Base-by-base conservation (phyloP, 352 stramenopile genomes). In the Pythium brachiatum region DNA sequence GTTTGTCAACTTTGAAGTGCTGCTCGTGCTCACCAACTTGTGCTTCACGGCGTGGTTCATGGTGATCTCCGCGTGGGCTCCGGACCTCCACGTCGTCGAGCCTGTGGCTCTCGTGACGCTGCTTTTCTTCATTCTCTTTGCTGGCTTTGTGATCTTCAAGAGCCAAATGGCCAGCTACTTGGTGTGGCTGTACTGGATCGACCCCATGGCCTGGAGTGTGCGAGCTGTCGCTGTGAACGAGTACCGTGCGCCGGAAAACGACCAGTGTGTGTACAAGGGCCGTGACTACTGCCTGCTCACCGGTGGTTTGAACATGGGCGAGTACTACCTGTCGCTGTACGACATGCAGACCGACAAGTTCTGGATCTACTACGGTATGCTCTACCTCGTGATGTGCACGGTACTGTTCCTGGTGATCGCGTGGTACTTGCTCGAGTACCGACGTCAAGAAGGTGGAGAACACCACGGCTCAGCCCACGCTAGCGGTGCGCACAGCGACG, bases 1-100 rank as follows among this genome's bases (percentile, higher is more conserved):
- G 6, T 85, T 72, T 50, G 20, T 82, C 31, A 62, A 70, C 54
- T 95, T 86, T 48, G 55, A 90, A 38, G 55, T 75, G 8, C 60
- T 89, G 9, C 72, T 96, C 25, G 69, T 88, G 63, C 38, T 54
- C 71, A 81, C 73, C n/a, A 78, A 72, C 54, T 18, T 80, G 41
- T 60, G 60, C 4, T 71, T 70, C 56, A 25, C 52, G 53, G 62
- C 51, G 48, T 72, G 34, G 53, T 81, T 80, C 60, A 73, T 76
- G 38, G 53, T 73, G 32, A 21, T 83, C 25, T 52, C 72, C 0
- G 51, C 64, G 16, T 25, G 64, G 9, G 29, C 58, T 9, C 55
- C 68, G 2, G 69, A 71, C 44, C 26, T 68, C 9, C 43, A 71
- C 32, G 44, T 81, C 25, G 69, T 48, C 15, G n/a, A 69, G 39